A percentile compares a stretch with the other conserved stretches of the same genome.
Conservation (phyloP, 306 rosid genomes). For the Medicago lupulina region DNA sequence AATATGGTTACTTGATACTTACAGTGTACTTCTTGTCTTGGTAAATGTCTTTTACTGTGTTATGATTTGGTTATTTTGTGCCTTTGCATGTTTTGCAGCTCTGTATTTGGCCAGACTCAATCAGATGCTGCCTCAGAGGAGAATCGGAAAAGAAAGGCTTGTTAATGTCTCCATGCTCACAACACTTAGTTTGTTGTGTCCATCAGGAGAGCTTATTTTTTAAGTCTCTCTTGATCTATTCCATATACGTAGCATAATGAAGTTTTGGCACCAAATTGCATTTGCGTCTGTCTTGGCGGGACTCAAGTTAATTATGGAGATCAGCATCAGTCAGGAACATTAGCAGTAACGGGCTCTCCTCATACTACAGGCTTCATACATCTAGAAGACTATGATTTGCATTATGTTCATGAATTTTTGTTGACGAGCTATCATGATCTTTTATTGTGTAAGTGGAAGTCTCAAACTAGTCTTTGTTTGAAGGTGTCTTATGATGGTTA, state of each 20-base stretch:
- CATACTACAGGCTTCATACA: slow-evolving; percentile 2
- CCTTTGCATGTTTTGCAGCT: slow-evolving; percentile 56
- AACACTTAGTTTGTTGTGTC: slow-evolving; percentile 21
- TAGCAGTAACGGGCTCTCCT: slow-evolving; percentile 17
- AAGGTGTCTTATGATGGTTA: slow-evolving; percentile 27
- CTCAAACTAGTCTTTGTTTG: not conserved
- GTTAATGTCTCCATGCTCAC: not conserved
- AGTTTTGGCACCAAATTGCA: slow-evolving; percentile 28
- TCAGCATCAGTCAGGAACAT: slow-evolving; percentile 15
- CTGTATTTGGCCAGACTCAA: slow-evolving; percentile 79
- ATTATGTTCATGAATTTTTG: slow-evolving; percentile 8
- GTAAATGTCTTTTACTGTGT: not conserved
- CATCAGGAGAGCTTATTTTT: slow-evolving; percentile 33
- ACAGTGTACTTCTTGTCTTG: not conserved
- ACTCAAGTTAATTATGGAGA: slow-evolving; percentile 27
- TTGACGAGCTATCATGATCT: slow-evolving; percentile 24
- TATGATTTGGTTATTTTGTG: slow-evolving; percentile 33
- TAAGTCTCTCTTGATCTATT: slow-evolving; percentile 21
- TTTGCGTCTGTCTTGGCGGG: slow-evolving; percentile 24
- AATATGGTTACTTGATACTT: slow-evolving; percentile 17
- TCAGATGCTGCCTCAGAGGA: slow-evolving; percentile 52
- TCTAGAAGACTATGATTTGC: slow-evolving; percentile 24
- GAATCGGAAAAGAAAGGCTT: slow-evolving; percentile 65
- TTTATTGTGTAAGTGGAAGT: slow-evolving; percentile 18
- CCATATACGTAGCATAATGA: slow-evolving; percentile 1